Base-by-base conservation (phyloP, 2,329 filamentous ascomycete species). In the Trichoderma afroharzianum region DNA sequence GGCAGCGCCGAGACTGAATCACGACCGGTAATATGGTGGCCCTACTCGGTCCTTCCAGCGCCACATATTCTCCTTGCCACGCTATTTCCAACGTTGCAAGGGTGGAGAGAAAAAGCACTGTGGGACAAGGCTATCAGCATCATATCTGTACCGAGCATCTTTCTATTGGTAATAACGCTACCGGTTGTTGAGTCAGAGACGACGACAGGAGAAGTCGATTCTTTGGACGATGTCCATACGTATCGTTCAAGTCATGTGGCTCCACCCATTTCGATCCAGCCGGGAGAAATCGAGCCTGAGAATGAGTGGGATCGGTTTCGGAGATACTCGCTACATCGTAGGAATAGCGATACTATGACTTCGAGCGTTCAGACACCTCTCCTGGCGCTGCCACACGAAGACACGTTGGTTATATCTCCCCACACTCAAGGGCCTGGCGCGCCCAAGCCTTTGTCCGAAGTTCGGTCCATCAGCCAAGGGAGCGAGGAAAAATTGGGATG, bases 91-190 rank as follows among this genome's bases (percentile, higher is more conserved):
- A 98, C 95, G 0, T 82, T 99, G 33, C 91, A 90, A 74, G 90
- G 88, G 30, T 99, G 95, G 94, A 84, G 82, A 57, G 88, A 92
- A 32, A 98, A 98, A 81, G 90, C 85, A n/a, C 81, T 92, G n/a
- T 94, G 91, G 90, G 95, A 95, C 76, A 94, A 93, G 77, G 82
- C 94, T 58, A 83, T 98, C 62, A 95, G 94, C 55, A 77, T 96
- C 12, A 86, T 97, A 47, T 95, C 95, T 8, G 91, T 94, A n/a
- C 93, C 95, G 1, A 97, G 92, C 76, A 94, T 99, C 47, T 93
- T 99, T 73, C 83, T 98, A 2, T 85, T 99, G 4, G 95, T 95
- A 0, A 90, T 96, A 61, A 99, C 96, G 0, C 81, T 99, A 5
- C 96, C 97, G 0, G 94, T 99, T 0, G 93, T 97, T 6, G 95